Percentiles rank a stretch among this genome's conserved stretches.
phyloP scores from a whole-genome alignment of 805 yeast genomes.

The Spathaspora hagerdaliae region DNA sequence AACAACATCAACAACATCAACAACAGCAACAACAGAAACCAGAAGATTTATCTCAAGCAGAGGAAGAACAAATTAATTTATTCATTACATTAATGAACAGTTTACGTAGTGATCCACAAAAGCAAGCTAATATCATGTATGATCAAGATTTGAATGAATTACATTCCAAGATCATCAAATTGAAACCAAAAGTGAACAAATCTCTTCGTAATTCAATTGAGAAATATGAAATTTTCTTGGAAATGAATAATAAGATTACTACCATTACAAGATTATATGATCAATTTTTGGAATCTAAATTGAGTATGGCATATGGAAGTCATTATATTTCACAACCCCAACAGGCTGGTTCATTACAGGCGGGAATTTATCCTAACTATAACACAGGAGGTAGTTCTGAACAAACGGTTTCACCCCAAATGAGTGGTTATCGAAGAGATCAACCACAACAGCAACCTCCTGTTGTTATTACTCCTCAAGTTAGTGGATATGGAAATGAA shows the following conservation, averaged over 20 bases:
- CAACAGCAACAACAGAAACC: conserved; percentile 6
- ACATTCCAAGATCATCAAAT: conserved; percentile 52
- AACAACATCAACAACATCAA: conserved; percentile 6
- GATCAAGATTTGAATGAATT: conserved; percentile 54
- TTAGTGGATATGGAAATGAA: not conserved
- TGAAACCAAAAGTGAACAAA: conserved; percentile 67
- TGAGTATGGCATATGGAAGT: conserved; percentile 32
- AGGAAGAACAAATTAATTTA: conserved; percentile 64
- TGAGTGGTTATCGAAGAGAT: not conserved
- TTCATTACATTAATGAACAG: conserved; percentile 65
- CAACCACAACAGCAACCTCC: not conserved
- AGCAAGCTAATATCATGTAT: conserved; percentile 33
- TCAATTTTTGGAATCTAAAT: conserved; percentile 56
- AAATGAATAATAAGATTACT: conserved; percentile 73
- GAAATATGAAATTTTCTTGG: conserved; percentile 63
- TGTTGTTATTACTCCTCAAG: not conserved
- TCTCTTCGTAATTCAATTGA: conserved; percentile 54
- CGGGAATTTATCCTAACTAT: conserved; percentile 2
- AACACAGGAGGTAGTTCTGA: not conserved
- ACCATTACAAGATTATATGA: conserved; percentile 77
- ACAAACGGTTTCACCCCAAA: not conserved
- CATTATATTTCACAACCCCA: conserved; percentile 15
- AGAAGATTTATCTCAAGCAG: conserved; percentile 50
- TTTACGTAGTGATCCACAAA: conserved; percentile 43
- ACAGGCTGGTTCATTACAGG: conserved; percentile 1